Base-by-base conservation (phyloP, 164 flowering plant species). In the Vitis riparia region DNA sequence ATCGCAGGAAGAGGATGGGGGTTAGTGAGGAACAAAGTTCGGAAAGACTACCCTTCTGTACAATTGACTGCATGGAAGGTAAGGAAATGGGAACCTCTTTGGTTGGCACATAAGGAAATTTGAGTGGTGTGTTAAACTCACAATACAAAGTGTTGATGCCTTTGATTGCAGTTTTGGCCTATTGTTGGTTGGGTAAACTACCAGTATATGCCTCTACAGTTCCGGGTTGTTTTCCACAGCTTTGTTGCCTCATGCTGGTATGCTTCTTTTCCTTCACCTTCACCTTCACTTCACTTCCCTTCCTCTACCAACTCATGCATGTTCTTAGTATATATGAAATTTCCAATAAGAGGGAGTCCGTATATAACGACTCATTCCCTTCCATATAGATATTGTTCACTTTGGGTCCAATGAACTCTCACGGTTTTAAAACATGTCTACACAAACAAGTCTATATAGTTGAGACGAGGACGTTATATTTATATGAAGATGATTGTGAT, bases 11-110 rank as follows among this genome's bases (percentile, higher is more conserved):
- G 97, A 70, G 67, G 88, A 37, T 91, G 87, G 89, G 63, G 81
- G 37, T 72, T 85, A 37, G 93, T 89, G 19, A 85, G 65, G 79
- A 81, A 52, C 53, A 91, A 89, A 81, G 76, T 91, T 64, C 68
- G 77, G 48, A 88, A 80, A 58, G 97, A 90, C 75, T 91, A 84
- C 67, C 90, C 93, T 67, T 58, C 81, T 32, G 67, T 91, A 62
- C 94, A 89, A 62, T 76, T 87, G 78, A 78, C 91, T 11, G 88
- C 94, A 50, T 89, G 94, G 94, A 87, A 77, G 94, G 97, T 91
- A 78, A 6, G 9, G 19, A 60, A 69, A 59, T 11, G 13, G 19
- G 1, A 30, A 17, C 13, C 11, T 69, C 5, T 15, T n/a, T 53
- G 13, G 12, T 57, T 52, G 12, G 17, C 6, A 10, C 37, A 27